Conservation (phyloP, 139 green algal genomes). For the Chlamydomonas applanata region DNA sequence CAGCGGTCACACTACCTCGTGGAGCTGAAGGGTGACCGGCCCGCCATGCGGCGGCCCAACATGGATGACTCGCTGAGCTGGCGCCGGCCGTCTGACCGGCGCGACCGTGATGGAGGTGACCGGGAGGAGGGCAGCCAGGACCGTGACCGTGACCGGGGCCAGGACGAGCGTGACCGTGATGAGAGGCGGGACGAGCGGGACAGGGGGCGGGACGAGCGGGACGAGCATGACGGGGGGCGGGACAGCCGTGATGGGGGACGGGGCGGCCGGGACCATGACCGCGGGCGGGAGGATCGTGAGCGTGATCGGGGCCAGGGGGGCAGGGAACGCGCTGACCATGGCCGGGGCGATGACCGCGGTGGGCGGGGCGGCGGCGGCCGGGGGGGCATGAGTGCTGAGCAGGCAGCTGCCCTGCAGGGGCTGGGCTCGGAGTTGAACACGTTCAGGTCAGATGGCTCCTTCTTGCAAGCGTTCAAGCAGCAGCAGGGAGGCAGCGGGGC, state of each 20-base stretch:
- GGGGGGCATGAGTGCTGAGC: not conserved
- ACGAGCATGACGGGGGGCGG: slow-evolving; percentile 2
- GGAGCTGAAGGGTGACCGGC: slow-evolving; percentile 29
- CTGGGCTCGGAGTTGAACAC: slow-evolving; percentile 63
- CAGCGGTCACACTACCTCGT: slow-evolving; percentile 20
- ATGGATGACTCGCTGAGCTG: slow-evolving; percentile 29
- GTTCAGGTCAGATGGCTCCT: slow-evolving; percentile 70
- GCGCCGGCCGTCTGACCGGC: not conserved
- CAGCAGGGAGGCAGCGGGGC: slow-evolving; percentile 8
- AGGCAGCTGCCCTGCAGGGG: slow-evolving; percentile 22
- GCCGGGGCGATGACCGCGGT: not conserved
- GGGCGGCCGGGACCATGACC: not conserved
- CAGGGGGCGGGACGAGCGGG: not conserved
- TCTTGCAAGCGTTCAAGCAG: slow-evolving; percentile 55
- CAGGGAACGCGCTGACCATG: slow-evolving; percentile 2
- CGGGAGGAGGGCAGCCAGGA: slow-evolving; percentile 12
- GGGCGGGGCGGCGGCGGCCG: not conserved
- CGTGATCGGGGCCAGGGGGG: not conserved
- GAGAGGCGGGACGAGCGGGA: not conserved
- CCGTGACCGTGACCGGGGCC: not conserved
- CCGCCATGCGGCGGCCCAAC: slow-evolving; percentile 54
- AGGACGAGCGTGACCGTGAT: not conserved
- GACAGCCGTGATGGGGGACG: slow-evolving; percentile 4
- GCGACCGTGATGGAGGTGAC: not conserved
- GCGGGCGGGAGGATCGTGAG: not conserved